These are phyloP conservation scores for Heracleum sosnowskyi DNA, from an alignment of 129 eudicot genomes.

Conservation along the genomic window DNA sequence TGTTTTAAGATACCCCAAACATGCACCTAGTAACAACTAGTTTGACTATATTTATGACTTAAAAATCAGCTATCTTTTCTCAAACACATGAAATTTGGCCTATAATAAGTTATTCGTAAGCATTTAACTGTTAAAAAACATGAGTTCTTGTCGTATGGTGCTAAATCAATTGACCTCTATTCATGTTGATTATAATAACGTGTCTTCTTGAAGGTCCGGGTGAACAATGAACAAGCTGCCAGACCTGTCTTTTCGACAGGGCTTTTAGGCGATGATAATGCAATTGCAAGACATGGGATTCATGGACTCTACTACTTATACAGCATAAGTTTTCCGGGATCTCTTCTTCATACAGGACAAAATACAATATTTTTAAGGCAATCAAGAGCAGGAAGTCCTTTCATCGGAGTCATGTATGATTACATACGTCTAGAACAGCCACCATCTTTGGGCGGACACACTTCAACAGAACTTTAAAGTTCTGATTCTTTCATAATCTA, in stretches of 20 bases:
- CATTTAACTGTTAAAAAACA: neutral
- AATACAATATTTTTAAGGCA: constrained; percentile 12
- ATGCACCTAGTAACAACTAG: too few relatives aligned
- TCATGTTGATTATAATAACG: neutral
- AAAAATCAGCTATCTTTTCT: too few relatives aligned
- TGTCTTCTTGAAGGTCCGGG: constrained; percentile 21
- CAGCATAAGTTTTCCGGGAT: neutral
- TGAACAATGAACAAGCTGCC: constrained; percentile 18
- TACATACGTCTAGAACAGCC: constrained; percentile 17
- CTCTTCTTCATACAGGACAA: neutral
- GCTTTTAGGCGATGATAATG: constrained; percentile 13
- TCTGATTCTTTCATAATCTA: too few relatives aligned
- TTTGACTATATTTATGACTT: too few relatives aligned
- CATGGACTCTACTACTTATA: constrained; percentile 8
- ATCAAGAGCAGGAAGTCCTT: neutral
- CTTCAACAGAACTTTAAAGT: too few relatives aligned
- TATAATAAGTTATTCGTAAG: neutral
- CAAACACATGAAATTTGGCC: too few relatives aligned
- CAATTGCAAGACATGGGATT: constrained; percentile 14
- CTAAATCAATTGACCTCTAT: neutral
- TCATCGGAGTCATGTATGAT: constrained; percentile 10
- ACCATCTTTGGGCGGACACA: too few relatives aligned
- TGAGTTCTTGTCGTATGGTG: too few relatives aligned
- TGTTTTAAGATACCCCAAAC: too few relatives aligned
- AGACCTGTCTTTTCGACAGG: constrained; percentile 25